Percentiles rank a stretch among this genome's conserved stretches.
These are phyloP conservation scores for Candida koratica DNA, from an alignment of 805 yeast genomes.

Conservation along the genomic window DNA sequence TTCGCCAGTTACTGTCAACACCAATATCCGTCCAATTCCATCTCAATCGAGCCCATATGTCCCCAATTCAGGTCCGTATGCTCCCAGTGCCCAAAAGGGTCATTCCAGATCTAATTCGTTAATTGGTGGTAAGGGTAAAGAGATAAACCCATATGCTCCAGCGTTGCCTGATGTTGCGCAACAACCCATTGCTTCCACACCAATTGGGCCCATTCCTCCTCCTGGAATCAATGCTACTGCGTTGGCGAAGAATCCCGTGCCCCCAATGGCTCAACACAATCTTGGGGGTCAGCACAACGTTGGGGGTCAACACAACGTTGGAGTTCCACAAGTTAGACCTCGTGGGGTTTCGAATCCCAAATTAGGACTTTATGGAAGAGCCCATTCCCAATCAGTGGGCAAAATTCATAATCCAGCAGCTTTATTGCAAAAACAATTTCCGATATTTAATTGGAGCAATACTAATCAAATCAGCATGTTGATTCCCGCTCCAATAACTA, in stretches of 20 bases:
- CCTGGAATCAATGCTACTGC: not conserved
- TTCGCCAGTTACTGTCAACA: constrained; percentile 19
- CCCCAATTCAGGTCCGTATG: constrained; percentile 44
- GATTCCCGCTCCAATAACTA: constrained; percentile 20
- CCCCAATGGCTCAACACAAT: not conserved
- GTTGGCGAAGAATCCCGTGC: not conserved
- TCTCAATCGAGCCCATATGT: constrained; percentile 37
- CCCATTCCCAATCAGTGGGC: constrained; percentile 24
- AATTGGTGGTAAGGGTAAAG: constrained; percentile 38
- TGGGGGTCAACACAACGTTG: not conserved
- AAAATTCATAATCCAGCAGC: constrained; percentile 50
- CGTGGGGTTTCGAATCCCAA: constrained; percentile 17
- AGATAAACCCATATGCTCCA: constrained; percentile 41
- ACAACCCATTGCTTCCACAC: not conserved
- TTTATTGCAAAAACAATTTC: constrained; percentile 61
- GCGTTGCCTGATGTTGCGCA: constrained; percentile 9
- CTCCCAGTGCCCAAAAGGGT: constrained; percentile 33
- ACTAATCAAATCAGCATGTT: constrained; percentile 27
- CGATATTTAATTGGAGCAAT: constrained; percentile 62
- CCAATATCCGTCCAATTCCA: constrained; percentile 20
- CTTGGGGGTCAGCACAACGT: not conserved
- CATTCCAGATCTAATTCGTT: constrained; percentile 41
- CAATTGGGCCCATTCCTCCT: constrained; percentile 9
- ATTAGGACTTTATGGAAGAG: constrained; percentile 20
- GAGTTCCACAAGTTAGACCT: constrained; percentile 5